These are phyloP conservation scores for Epicoccum nigrum DNA, from an alignment of 2,329 filamentous ascomycete species.

Conservation along the genomic window DNA sequence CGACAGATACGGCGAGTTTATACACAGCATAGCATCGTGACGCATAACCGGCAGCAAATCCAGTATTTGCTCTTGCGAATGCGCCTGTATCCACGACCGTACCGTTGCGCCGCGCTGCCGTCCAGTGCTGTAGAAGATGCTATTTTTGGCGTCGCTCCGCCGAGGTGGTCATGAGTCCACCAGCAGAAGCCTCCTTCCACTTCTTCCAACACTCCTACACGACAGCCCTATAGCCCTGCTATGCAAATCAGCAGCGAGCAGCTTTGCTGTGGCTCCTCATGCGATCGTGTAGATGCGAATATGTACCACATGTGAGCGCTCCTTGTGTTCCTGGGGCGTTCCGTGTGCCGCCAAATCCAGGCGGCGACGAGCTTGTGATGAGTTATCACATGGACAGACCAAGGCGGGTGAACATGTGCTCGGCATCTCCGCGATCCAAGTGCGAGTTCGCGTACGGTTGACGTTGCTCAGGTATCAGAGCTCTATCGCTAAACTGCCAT, in stretches of 20 bases:
- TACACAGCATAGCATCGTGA: not conserved
- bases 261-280: constrained; percentile 6
- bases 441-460: constrained; percentile 3
- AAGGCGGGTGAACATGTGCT: constrained; percentile 20
- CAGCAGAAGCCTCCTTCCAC: constrained; percentile 19
- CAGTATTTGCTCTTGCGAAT: constrained; percentile 2
- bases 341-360: constrained; percentile 16
- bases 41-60: constrained; percentile 4
- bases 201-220: constrained; percentile 1
- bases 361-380: constrained; percentile 5
- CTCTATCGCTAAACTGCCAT: constrained; percentile 16
- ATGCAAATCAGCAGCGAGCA: constrained; percentile 16
- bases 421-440: constrained; percentile 12
- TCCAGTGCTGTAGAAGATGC: constrained; percentile 11
- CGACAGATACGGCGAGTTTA: constrained; percentile 1
- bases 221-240: constrained; percentile 26
- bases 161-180: constrained; percentile 26
- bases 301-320: constrained; percentile 21
- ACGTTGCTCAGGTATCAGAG: constrained; percentile 21
- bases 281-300: constrained; percentile 14
- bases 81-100: constrained; percentile 1
- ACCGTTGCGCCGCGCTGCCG: constrained; percentile 6
- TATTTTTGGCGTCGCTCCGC: constrained; percentile 37
- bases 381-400: constrained; percentile 11
- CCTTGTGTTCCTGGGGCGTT: constrained; percentile 20